These are phyloP conservation scores for Calonectria multiphialidica DNA, from an alignment of 2,329 filamentous ascomycete species.

Conservation along the genomic window DNA sequence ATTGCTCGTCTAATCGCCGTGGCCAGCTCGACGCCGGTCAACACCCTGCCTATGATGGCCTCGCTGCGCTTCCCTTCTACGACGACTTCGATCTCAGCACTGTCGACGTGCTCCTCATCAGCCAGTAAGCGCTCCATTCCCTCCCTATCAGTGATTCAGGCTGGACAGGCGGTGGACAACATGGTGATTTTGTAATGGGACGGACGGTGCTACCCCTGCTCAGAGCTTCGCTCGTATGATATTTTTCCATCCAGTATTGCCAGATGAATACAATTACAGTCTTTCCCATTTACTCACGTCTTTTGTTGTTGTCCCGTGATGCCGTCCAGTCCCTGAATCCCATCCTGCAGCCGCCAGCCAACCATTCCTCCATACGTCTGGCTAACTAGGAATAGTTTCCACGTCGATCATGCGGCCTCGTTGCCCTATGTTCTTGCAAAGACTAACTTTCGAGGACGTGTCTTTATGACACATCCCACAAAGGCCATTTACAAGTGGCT, in stretches of 20 bases:
- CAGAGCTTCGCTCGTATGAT: constrained; percentile 39
- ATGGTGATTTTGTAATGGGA: constrained; percentile 44
- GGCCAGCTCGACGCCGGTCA: constrained; percentile 92
- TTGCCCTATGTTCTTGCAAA: constrained; percentile 97
- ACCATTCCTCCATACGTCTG: constrained; percentile 25
- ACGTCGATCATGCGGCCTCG: constrained; percentile 98
- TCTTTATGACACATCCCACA: constrained; percentile 99
- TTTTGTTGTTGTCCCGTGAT: constrained; percentile 43
- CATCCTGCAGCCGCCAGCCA: constrained; percentile 27
- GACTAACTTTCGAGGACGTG: constrained; percentile 95
- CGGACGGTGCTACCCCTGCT: constrained; percentile 27
- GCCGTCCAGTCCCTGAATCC: constrained; percentile 39
- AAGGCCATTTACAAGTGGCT: constrained; percentile 99
- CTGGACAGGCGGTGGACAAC: constrained; percentile 46
- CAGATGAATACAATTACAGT: constrained; percentile 55
- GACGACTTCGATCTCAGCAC: constrained; percentile 98
- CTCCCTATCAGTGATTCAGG: constrained; percentile 39
- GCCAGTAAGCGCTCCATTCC: constrained; percentile 81
- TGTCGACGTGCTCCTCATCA: constrained; percentile 96
- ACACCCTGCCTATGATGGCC: constrained; percentile 95
- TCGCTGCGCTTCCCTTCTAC: constrained; percentile 95
- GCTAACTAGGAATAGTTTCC: constrained; percentile 76
- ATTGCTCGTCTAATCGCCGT: constrained; percentile 34
- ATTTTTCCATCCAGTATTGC: constrained; percentile 46
- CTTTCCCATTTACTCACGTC: constrained; percentile 39